Conservation (phyloP, 768 basidiomycete species). For the Lactarius vividus region DNA sequence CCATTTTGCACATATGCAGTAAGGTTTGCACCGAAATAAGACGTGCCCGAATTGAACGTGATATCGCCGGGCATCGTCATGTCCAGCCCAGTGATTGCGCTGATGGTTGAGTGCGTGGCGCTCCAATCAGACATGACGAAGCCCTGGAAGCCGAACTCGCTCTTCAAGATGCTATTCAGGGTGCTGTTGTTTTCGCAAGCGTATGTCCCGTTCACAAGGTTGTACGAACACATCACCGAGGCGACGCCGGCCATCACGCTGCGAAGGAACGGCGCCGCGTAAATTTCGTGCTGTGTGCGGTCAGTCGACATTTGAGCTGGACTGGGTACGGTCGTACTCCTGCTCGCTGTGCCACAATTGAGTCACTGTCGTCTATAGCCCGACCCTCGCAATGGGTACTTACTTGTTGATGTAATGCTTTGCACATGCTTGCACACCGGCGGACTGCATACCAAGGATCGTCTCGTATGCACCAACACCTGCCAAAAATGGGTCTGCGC, state of each 20-base stretch:
- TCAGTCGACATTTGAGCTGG: slow-evolving; percentile 75
- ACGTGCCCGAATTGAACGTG: slow-evolving; percentile 42
- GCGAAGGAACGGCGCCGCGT: slow-evolving; percentile 64
- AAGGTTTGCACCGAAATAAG: slow-evolving; percentile 66
- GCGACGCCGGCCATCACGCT: slow-evolving; percentile 73
- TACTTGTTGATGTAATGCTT: slow-evolving; percentile 82
- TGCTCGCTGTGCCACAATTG: slow-evolving; percentile 49
- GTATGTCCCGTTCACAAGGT: slow-evolving; percentile 65
- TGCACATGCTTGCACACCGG: slow-evolving; percentile 82
- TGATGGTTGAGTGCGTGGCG: slow-evolving; percentile 60
- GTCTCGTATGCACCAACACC: slow-evolving; percentile 81
- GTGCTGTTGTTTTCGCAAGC: slow-evolving; percentile 74
- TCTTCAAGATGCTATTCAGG: slow-evolving; percentile 70
- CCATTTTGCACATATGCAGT: slow-evolving; percentile 70
- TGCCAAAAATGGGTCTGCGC: slow-evolving; percentile 83
- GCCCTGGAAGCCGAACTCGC: slow-evolving; percentile 75
- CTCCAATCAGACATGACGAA: slow-evolving; percentile 76
- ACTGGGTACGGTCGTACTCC: slow-evolving; percentile 54
- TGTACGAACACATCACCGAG: slow-evolving; percentile 76
- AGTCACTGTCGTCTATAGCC: background rate
- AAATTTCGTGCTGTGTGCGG: slow-evolving; percentile 73
- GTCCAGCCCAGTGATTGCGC: slow-evolving; percentile 62
- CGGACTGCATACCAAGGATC: slow-evolving; percentile 73
- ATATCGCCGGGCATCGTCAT: slow-evolving; percentile 63
- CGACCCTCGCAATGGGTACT: slow-evolving; percentile 32